These are phyloP conservation scores for Podila epigama DNA, from an alignment of 192 early-diverging fungal genomes.

Conservation along the genomic window DNA sequence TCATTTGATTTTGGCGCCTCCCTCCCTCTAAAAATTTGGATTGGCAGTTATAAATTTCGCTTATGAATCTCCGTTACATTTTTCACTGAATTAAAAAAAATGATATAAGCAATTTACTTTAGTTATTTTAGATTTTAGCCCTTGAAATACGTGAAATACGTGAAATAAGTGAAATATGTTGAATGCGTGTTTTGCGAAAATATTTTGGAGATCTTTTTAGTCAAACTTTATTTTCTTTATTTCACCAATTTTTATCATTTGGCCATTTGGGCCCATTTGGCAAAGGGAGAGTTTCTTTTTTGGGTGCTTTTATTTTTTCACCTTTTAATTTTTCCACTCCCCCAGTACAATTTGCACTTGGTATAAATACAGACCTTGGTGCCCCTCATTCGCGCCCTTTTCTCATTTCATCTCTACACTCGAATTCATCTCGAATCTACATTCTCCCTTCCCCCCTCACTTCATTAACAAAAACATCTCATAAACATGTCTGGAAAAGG, in stretches of 20 bases:
- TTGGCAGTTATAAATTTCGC: too few species aligned
- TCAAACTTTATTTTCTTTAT: not conserved
- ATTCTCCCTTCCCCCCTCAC: not conserved
- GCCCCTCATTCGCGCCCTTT: not conserved
- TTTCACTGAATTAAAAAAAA: too few species aligned
- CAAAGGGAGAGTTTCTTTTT: not conserved
- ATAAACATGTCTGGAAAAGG: slow-evolving; percentile 73
- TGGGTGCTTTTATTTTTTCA: not conserved
- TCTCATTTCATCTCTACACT: not conserved
- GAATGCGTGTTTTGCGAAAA: too few species aligned
- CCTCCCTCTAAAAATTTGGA: too few species aligned
- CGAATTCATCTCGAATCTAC: slow-evolving; percentile 14
- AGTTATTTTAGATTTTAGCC: too few species aligned
- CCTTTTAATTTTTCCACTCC: not conserved
- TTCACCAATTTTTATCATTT: not conserved
- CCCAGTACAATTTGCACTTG: not conserved
- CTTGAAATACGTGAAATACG: too few species aligned
- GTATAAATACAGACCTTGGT: not conserved
- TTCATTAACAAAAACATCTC: slow-evolving; percentile 3
- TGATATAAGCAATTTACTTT: too few species aligned
- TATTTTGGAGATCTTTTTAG: too few species aligned
- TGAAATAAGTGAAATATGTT: too few species aligned
- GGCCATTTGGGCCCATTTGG: not conserved
- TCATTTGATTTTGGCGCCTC: too few species aligned
- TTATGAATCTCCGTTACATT: too few species aligned